A percentile compares a stretch with the other conserved stretches of the same genome.
Evolutionary conservation across 129 eudicot genomes (phyloP).

Genomic region (Flaveria brownii): DNA sequence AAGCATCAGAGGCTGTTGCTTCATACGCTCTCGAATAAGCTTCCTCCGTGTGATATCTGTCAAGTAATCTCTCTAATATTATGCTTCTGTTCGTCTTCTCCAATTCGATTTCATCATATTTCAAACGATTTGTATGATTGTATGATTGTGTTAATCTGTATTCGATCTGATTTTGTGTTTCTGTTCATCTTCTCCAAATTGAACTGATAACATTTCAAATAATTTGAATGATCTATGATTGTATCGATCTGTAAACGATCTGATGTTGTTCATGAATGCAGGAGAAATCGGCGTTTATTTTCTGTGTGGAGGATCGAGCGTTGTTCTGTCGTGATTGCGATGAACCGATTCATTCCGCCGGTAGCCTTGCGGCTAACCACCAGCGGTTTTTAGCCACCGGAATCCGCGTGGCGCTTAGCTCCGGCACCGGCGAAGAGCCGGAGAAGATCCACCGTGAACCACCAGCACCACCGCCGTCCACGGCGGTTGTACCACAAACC

Average conservation of each 20-base stretch:
- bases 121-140: no score
- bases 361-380: constrained; percentile 81
- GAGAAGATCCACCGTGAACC: constrained; percentile 52
- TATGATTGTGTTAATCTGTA: no score
- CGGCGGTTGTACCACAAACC: constrained; percentile 41
- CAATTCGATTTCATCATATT: not conserved
- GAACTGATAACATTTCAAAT: no score
- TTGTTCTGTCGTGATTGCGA: constrained; percentile 91
- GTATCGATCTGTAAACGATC: not conserved
- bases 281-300: constrained; percentile 79
- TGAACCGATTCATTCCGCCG: constrained; percentile 77
- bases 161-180: not conserved
- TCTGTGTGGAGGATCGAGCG: constrained; percentile 97
- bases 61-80: constrained; percentile 47
- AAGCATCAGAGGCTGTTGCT: constrained; percentile 88
- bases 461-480: constrained; percentile 40
- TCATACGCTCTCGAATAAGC: constrained; percentile 65
- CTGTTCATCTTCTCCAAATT: not conserved
- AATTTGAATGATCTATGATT: not conserved
- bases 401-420: constrained; percentile 65
- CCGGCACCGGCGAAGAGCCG: constrained; percentile 41
- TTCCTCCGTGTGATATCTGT: constrained; percentile 92
- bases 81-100: not conserved
- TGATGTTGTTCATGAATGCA: constrained; percentile 11
- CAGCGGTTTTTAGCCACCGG: constrained; percentile 92